These are phyloP conservation scores for Penicillium sp. DNA, from an alignment of 2,329 filamentous ascomycete genomes.

Conservation along the genomic window DNA sequence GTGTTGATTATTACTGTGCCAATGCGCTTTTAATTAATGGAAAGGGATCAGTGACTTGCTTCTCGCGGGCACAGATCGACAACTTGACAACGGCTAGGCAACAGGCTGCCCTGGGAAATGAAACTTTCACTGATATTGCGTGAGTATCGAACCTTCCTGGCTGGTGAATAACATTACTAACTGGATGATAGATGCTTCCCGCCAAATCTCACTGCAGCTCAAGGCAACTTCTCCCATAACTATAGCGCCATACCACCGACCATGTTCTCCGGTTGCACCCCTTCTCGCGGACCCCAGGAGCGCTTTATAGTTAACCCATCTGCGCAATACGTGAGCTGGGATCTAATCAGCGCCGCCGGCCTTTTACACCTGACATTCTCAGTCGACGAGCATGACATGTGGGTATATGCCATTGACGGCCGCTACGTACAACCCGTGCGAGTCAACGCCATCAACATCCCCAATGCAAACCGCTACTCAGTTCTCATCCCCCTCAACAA, in stretches of 20 bases:
- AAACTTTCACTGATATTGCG: conserved; percentile 28
- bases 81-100: conserved; percentile 30
- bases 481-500: conserved; percentile 45
- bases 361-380: conserved; percentile 35
- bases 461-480: conserved; percentile 40
- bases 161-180: conserved; percentile 1
- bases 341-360: conserved; percentile 37
- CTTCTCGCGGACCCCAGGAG: conserved; percentile 25
- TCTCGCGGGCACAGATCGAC: conserved; percentile 24
- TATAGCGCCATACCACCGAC: conserved; percentile 16
- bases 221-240: conserved; percentile 20
- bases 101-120: conserved; percentile 15
- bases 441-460: conserved; percentile 36
- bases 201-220: conserved; percentile 12
- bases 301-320: conserved; percentile 32
- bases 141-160: conserved; percentile 7
- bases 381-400: conserved; percentile 46
- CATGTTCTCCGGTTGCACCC: conserved; percentile 23
- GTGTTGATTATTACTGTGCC: conserved; percentile 50
- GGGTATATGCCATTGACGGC: conserved; percentile 45
- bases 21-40: conserved; percentile 61
- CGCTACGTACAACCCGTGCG: conserved; percentile 40
- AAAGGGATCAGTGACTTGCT: conserved; percentile 38
- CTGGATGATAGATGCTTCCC: conserved; percentile 23
- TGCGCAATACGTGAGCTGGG: conserved; percentile 35